phyloP scores from a whole-genome alignment of 306 rosid species.

The Canavalia gladiata region DNA sequence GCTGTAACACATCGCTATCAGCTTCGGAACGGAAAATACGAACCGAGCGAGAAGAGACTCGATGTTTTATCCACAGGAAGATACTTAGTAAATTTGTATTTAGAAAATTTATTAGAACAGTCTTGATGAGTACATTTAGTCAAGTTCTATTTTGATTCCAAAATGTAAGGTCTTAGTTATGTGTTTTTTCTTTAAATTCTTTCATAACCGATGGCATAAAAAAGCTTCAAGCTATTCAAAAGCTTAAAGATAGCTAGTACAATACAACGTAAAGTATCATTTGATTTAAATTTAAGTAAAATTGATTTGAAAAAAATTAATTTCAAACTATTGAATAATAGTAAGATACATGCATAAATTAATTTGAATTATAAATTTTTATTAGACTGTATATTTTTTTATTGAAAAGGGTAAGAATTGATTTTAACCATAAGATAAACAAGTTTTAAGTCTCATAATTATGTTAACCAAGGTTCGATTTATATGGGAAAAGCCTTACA shows the following conservation, averaged over 20 bases:
- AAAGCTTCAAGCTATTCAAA: neutral
- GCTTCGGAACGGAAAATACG: conserved; percentile 94
- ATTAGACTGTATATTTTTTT: too few relatives aligned
- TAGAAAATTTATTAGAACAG: conserved; percentile 79
- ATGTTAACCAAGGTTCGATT: too few relatives aligned
- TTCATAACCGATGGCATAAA: conserved; percentile 1
- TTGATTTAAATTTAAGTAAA: too few relatives aligned
- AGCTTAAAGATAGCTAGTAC: neutral
- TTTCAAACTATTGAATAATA: too few relatives aligned
- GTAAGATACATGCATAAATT: too few relatives aligned
- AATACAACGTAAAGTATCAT: too few relatives aligned
- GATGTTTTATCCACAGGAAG: conserved; percentile 95
- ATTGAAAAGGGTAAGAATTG: too few relatives aligned
- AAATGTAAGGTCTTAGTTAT: conserved; percentile 36
- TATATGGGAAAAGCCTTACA: too few relatives aligned
- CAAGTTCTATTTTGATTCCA: conserved; percentile 32
- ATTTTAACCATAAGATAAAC: too few relatives aligned
- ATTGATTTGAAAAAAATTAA: too few relatives aligned
- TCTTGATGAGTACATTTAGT: conserved; percentile 61
- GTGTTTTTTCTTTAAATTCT: conserved; percentile 24
- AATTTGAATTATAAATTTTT: too few relatives aligned
- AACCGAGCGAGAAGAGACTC: conserved; percentile 91
- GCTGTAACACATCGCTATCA: conserved; percentile 92
- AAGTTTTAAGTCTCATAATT: too few relatives aligned
- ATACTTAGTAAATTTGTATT: conserved; percentile 82